Conservation (phyloP, 495 filamentous ascomycete genomes). For the Aspergillus conjunctus region DNA sequence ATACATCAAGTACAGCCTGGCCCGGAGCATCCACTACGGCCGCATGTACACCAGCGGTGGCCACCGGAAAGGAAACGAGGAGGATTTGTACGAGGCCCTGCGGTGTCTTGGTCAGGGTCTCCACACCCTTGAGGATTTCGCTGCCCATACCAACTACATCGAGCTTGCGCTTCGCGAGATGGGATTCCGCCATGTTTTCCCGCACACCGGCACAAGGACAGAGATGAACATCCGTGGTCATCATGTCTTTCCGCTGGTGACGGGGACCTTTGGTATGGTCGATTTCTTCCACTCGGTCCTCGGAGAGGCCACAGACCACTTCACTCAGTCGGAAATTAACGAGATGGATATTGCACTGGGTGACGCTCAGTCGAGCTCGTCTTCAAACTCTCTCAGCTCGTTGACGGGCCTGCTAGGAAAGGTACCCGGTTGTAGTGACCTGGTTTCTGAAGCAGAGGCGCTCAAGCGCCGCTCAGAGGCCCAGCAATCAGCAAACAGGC, state of each 20-base stretch:
- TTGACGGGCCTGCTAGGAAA: conserved; percentile 75
- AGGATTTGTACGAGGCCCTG: conserved; percentile 87
- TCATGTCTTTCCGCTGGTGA: conserved; percentile 82
- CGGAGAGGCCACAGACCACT: conserved; percentile 92
- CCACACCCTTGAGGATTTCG: conserved; percentile 94
- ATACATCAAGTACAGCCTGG: conserved; percentile 84
- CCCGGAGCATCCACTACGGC: conserved; percentile 85
- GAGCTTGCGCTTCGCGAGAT: conserved; percentile 87
- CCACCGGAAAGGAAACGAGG: conserved; percentile 67
- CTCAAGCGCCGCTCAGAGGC: conserved; percentile 75
- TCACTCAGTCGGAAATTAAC: conserved; percentile 92
- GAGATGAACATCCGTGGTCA: conserved; percentile 73
- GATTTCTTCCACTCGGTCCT: conserved; percentile 98
- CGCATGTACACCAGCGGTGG: conserved; percentile 79
- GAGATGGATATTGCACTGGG: conserved; percentile 78
- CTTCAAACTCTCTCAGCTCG: conserved; percentile 45
- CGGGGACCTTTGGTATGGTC: conserved; percentile 87
- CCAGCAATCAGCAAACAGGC: conserved; percentile 66
- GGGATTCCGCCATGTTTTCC: conserved; percentile 78
- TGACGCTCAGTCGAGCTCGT: conserved; percentile 56
- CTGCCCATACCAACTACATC: conserved; percentile 92
- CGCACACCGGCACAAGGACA: conserved; percentile 76
- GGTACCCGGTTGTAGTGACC: conserved; percentile 74
- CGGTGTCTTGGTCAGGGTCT: conserved; percentile 87
- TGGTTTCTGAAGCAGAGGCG: conserved; percentile 74